phyloP scores from a whole-genome alignment of 371 early-diverging fungal species.

The Apophysomyces variabilis region DNA sequence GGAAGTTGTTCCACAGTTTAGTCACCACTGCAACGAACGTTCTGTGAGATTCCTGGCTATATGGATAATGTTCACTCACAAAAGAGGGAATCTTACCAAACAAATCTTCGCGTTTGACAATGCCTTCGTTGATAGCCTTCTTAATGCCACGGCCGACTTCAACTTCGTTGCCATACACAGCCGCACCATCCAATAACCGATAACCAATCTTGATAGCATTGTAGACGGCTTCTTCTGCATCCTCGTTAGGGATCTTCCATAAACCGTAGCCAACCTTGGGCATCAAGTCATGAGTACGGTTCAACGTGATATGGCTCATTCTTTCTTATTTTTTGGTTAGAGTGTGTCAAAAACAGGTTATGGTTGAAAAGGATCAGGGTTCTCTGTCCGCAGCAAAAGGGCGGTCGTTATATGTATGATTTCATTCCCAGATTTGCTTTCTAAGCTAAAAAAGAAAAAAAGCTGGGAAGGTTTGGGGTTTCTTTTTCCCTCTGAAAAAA shows the following conservation, averaged over 20 bases:
- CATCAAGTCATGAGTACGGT: constrained; percentile 49
- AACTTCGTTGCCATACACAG: constrained; percentile 67
- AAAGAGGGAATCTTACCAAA: constrained; percentile 36
- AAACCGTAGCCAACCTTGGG: constrained; percentile 54
- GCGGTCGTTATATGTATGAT: background rate
- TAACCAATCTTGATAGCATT: constrained; percentile 55
- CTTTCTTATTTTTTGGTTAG: background rate
- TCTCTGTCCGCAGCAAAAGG: background rate
- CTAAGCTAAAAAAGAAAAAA: too few species aligned
- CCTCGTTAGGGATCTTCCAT: constrained; percentile 40
- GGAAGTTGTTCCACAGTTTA: constrained; percentile 73
- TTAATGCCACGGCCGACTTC: constrained; percentile 69
- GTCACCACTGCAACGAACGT: constrained; percentile 59
- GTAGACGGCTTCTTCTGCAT: constrained; percentile 52
- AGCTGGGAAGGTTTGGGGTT: background rate
- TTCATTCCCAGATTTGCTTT: background rate
- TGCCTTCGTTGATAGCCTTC: constrained; percentile 55
- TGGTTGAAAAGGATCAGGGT: background rate
- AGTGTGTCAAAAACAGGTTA: background rate
- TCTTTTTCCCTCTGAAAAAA: too few species aligned
- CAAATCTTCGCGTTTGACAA: constrained; percentile 65
- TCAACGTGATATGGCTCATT: constrained; percentile 26
- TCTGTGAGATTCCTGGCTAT: too few species aligned
- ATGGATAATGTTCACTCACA: background rate
- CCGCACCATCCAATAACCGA: constrained; percentile 51